Percentiles rank a stretch among this genome's conserved stretches.
phyloP scores from a whole-genome alignment of 2,329 filamentous ascomycete genomes.

The Camillea tinctor region DNA sequence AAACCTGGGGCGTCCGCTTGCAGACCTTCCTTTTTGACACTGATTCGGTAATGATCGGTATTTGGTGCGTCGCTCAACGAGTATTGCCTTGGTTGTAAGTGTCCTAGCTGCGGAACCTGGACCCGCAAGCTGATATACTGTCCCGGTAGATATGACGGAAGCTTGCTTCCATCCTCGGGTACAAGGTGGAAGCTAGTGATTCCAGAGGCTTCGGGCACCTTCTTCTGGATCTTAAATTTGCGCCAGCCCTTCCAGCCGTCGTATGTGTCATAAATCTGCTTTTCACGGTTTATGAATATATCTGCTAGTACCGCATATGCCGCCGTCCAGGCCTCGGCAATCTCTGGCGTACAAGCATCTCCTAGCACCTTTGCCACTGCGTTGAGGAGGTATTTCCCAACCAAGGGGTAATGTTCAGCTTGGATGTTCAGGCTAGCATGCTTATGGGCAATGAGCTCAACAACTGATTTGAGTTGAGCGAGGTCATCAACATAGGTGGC shows the following conservation, averaged over 20 bases:
- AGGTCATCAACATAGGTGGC: slow-evolving; percentile 72
- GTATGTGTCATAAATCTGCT: slow-evolving; percentile 53
- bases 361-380: slow-evolving; percentile 69
- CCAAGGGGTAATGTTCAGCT: slow-evolving; percentile 68
- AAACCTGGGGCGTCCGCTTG: slow-evolving; percentile 42
- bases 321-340: slow-evolving; percentile 68
- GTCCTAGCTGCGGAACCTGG: slow-evolving; percentile 59
- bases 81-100: slow-evolving; percentile 72
- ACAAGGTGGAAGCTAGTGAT: slow-evolving; percentile 71
- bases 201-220: slow-evolving; percentile 57
- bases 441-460: slow-evolving; percentile 73
- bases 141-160: slow-evolving; percentile 66
- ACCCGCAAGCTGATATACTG: slow-evolving; percentile 71
- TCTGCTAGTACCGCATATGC: slow-evolving; percentile 71
- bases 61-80: slow-evolving; percentile 61
- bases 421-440: slow-evolving; percentile 70
- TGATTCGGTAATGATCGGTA: slow-evolving; percentile 65
- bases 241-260: slow-evolving; percentile 49
- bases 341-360: slow-evolving; percentile 62
- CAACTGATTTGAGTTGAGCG: slow-evolving; percentile 51
- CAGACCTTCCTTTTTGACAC: slow-evolving; percentile 62
- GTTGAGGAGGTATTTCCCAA: slow-evolving; percentile 65
- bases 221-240: slow-evolving; percentile 55
- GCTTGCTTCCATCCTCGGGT: slow-evolving; percentile 55
- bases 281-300: slow-evolving; percentile 67